These are phyloP conservation scores for Arctium lappa DNA, from an alignment of 129 eudicot species.

Conservation along the genomic window DNA sequence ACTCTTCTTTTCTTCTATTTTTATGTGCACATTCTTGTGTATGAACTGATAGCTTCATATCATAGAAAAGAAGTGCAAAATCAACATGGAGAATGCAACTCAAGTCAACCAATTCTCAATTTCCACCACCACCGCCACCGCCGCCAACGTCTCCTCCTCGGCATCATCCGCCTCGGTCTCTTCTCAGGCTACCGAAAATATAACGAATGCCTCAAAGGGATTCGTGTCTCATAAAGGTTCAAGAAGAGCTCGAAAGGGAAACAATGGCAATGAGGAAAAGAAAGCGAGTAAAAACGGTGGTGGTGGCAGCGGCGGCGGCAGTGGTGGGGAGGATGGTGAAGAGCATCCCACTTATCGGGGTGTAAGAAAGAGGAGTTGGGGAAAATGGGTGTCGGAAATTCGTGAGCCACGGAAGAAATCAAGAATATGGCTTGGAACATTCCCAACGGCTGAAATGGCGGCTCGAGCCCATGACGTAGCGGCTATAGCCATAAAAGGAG, in stretches of 20 bases:
- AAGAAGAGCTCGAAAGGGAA: slow-evolving; percentile 19
- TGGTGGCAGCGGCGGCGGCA: neutral
- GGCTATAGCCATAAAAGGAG: slow-evolving; percentile 68
- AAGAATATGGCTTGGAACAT: slow-evolving; percentile 86
- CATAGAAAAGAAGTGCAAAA: slow-evolving; percentile 26
- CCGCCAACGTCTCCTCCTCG: slow-evolving; percentile 8
- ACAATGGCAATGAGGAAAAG: slow-evolving; percentile 31
- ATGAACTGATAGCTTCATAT: neutral
- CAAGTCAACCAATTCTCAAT: slow-evolving; percentile 26
- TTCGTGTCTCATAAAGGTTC: slow-evolving; percentile 19
- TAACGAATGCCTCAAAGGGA: slow-evolving; percentile 5
- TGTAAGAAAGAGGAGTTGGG: slow-evolving; percentile 67
- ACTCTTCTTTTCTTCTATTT: slow-evolving; percentile 7
- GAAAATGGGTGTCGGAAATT: slow-evolving; percentile 79
- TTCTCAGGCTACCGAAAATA: neutral
- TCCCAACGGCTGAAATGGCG: slow-evolving; percentile 70
- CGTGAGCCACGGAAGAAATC: slow-evolving; percentile 77
- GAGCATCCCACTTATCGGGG: slow-evolving; percentile 50
- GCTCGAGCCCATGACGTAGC: slow-evolving; percentile 89
- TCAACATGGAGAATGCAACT: slow-evolving; percentile 25
- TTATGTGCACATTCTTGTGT: slow-evolving; percentile 27
- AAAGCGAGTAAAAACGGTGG: neutral
- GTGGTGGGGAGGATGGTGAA: slow-evolving; percentile 13
- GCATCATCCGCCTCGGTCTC: slow-evolving; percentile 6
- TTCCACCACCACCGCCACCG: slow-evolving; percentile 20